Evolutionary conservation across 768 basidiomycete genomes (phyloP), one percentile per base, ranked within the genome.

Genomic region (Phaeotremella fagi): DNA sequence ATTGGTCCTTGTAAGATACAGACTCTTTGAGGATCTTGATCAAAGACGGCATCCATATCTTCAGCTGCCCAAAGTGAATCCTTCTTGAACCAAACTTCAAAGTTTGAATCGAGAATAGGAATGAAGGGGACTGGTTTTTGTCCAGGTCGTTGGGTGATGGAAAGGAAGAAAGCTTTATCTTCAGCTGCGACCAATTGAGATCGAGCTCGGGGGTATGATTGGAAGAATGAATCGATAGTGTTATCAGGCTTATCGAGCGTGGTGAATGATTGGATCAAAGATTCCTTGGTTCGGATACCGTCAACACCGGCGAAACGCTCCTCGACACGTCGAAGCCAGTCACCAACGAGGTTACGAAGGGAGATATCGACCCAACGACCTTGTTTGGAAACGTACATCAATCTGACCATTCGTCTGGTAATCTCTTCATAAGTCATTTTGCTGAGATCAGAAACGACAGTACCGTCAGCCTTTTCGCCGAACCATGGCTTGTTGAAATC

Each of bases 31-130:
- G 94, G 94, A 75, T 98, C 95, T 77, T 94, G 90, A 76, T 98
- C 95, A 69, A 98, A 95, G 36, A 99, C 91, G 14, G 92, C 94
- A 57, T 98, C 95, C 60, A 97, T 91, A 73, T 99, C 95, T 75
- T 97, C 94, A 2, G 90, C 88, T 35, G 88, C 87, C 92, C 94
- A 97, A 11, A 98, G 82, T 5, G 94, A 98, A 74, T 97, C 94
- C 86, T 99, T 99, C 82, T 99, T 98, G 79, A 99, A 98, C 95
- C 95, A 99, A 47, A 98, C 91, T 72, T 92, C 90, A 70, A 98
- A 98, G 61, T 77, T 84, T 20, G 85, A 83, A 72, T 97, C 92
- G 47, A 98, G 82, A 26, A 99, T 85, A 3, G 94, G 92, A 63
- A 99, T 95, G 79, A 97, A 99, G 0, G 95, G 95, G 5, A 86